Base-by-base conservation (phyloP, 805 yeast species). In the Barnettozyma wickerhamii region DNA sequence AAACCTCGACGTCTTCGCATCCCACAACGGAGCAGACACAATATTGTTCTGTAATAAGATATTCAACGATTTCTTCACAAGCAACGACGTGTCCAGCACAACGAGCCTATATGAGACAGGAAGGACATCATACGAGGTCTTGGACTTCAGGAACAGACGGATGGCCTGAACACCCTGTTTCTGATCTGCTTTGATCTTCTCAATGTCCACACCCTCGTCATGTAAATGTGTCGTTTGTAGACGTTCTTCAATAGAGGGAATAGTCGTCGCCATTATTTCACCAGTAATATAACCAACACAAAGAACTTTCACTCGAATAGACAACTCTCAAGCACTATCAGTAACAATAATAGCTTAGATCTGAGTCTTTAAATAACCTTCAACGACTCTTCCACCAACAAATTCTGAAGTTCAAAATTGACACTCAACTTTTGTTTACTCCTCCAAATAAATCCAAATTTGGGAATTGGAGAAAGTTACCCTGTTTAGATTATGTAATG, bases 11-110 rank as follows among this genome's bases (percentile, higher is more conserved):
- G 85, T 79, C 56, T 83, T 77, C 43, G 91, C 83, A 63, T 91
- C 86, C 99, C 99, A 93, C 38, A 93, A 69, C 3, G 99, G 99
- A 5, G 98, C 98, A 40, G 95, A 83, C 24, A 93, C 97, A 55
- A 93, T 88, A 59, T 87, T 86, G 62, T 93, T 93, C 59, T 93
- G 98, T 38, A 93, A 69, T 46, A 93, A 66, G 21, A 95, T 90
- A 49, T 88, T 89, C 56, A 93, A 71, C 5, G 96, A 85, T 59
- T 91, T 88, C 64, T 91, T 90, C 29, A 93, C 95, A 42, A 88
- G 67, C 35, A 93, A 68, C 6, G 96, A 79, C 2, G 98, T 90
- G 60, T 93, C 99, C 53, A 93, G 77, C 35, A 93, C 98, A 41
- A 93, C 84, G 55, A 93, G 72, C 52, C 97, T 72, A 62, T 91